Base-by-base conservation (phyloP, 495 filamentous ascomycete genomes). In the Bacidia rubella region DNA sequence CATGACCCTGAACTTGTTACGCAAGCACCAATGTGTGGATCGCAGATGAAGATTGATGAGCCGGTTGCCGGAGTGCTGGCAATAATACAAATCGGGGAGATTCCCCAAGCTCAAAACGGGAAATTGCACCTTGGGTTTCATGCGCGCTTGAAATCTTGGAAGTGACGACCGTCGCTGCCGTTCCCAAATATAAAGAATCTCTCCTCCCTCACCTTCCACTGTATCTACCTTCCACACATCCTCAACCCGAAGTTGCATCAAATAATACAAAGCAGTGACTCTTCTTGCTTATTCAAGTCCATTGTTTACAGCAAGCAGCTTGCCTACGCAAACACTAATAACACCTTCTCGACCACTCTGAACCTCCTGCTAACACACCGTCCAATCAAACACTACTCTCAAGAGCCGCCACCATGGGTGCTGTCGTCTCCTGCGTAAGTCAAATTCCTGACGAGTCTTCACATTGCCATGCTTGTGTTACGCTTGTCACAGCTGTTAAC, bases 371-470 rank as follows among this genome's bases (percentile, higher is more conserved):
- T 17, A 38, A 17, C 47, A 15, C 26, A 50, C 24, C n/a, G 22
- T 50, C 43, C 29, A n/a, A n/a, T n/a, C n/a, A n/a, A n/a, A 15
- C 29, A 35, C 5, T 44, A 19, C 20, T 55, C 20, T 53, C 54
- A 3, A 63, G 58, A 27, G 57, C 63, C 51, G 56, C 64, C 74
- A 86, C 71, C 64, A 97, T 97, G 90, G 90, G 90, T 72, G 90
- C 86, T 70, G 86, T 96, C 66, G 77, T 93, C 54, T 95, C 88
- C 68, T 95, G 90, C 61, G 90, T 97, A 90, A 59, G 88, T 82
- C 53, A 23, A n/a, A n/a, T n/a, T n/a, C n/a, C n/a, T n/a, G n/a
- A n/a, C n/a, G n/a, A n/a, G n/a, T n/a, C n/a, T n/a, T n/a, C n/a
- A n/a, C n/a, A 45, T 39, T n/a, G 32, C 32, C n/a, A 39, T 39